phyloP scores from a whole-genome alignment of 257 asterid species.

The Solanum dulcamara region DNA sequence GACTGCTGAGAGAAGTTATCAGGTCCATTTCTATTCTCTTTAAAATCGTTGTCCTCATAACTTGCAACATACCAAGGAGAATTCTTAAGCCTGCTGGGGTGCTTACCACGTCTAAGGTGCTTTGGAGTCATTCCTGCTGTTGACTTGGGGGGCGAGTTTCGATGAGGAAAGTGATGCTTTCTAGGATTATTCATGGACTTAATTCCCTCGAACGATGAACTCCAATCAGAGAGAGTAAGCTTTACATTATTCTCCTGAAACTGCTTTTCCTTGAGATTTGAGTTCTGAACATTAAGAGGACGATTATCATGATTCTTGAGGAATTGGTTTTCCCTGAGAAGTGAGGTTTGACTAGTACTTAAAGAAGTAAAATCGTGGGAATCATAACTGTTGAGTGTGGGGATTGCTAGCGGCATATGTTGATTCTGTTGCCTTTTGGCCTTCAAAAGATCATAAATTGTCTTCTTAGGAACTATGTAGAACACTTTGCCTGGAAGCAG shows the following conservation, averaged over 20 bases:
- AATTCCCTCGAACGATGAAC: not conserved
- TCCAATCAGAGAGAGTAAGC: not conserved
- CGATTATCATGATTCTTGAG: not conserved
- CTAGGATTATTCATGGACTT: not conserved
- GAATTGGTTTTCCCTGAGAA: not conserved
- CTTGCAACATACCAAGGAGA: not conserved
- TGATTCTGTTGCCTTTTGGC: not conserved
- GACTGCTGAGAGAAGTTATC: not conserved
- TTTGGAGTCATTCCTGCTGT: constrained; percentile 8
- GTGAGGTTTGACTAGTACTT: not conserved
- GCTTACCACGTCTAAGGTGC: not conserved
- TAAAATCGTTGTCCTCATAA: not conserved
- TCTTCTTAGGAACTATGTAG: constrained; percentile 21
- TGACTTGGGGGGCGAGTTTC: not conserved
- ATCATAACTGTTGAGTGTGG: not conserved
- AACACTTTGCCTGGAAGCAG: constrained; percentile 31
- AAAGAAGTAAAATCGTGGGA: not conserved
- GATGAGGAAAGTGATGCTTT: not conserved
- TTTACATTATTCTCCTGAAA: not conserved
- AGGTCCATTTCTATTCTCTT: not conserved
- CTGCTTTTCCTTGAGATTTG: not conserved
- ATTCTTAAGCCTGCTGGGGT: not conserved
- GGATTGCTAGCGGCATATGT: not conserved
- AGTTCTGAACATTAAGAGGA: not conserved
- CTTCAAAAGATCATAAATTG: constrained; percentile 19